These are phyloP conservation scores for Microthyrium microscopicum DNA, from an alignment of 2,329 filamentous ascomycete genomes.

Conservation along the genomic window DNA sequence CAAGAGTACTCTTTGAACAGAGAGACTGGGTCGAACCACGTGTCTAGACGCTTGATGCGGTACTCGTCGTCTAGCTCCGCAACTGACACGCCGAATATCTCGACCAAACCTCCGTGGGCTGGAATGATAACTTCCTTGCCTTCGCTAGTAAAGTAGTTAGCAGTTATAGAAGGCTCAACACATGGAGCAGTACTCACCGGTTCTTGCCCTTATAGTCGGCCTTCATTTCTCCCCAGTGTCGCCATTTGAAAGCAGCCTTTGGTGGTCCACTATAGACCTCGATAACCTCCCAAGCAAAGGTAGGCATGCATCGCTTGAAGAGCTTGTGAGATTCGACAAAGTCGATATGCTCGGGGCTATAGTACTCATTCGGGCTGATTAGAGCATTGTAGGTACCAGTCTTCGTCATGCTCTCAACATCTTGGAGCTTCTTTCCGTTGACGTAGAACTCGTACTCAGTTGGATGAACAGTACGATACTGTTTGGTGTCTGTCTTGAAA, in stretches of 20 bases:
- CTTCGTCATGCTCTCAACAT: slow-evolving; percentile 46
- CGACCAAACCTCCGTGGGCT: slow-evolving; percentile 42
- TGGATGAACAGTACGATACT: slow-evolving; percentile 50
- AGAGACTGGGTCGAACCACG: slow-evolving; percentile 56
- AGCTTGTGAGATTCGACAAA: slow-evolving; percentile 51
- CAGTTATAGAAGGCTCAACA: no score
- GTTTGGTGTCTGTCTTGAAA: slow-evolving; percentile 42
- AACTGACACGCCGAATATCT: slow-evolving; percentile 47
- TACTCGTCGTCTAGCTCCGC: slow-evolving; percentile 45
- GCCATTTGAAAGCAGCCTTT: slow-evolving; percentile 45
- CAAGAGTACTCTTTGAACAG: no score
- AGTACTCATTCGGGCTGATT: slow-evolving; percentile 46
- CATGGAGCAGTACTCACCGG: slow-evolving; percentile 29
- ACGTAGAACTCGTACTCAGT: slow-evolving; percentile 45
- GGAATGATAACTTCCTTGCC: slow-evolving; percentile 46
- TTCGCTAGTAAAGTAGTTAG: slow-evolving; percentile 25
- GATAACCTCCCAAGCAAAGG: slow-evolving; percentile 53
- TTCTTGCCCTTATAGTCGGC: slow-evolving; percentile 50
- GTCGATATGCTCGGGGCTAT: slow-evolving; percentile 43
- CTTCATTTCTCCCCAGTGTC: slow-evolving; percentile 52
- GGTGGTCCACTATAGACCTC: slow-evolving; percentile 52
- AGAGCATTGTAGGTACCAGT: slow-evolving; percentile 56
- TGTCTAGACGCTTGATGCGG: slow-evolving; percentile 41
- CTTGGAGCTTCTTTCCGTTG: slow-evolving; percentile 41
- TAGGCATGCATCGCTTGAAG: slow-evolving; percentile 59